Base-by-base conservation (phyloP, 805 yeast species). In the Saturnispora halmiae region DNA sequence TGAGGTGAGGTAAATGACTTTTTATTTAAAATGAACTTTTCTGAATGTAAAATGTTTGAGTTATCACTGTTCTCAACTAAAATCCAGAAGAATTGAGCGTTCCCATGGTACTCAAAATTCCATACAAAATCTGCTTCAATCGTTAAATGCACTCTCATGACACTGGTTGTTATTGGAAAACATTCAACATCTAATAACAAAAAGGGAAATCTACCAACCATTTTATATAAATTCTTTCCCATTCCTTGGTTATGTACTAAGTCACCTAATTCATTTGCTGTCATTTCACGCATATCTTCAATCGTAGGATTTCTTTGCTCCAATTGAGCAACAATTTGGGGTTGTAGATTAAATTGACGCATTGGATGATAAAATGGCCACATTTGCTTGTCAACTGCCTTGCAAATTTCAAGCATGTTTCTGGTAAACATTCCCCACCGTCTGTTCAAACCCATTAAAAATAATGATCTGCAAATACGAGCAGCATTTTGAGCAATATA, bases 401-500 rank as follows among this genome's bases (percentile, higher is more conserved):
- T 85, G 58, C 96, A 90, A 16, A 92, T 67, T 6, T 85, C 72
- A 22, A 92, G 63, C 73, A 88, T 72, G 5, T 81, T 72, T 42
- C 77, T 74, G 37, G 92, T 71, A 46, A 87, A 77, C 6, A 64
- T 59, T 1, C 97, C 96, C 99, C 99, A 92, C 43, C 94, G 68
- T 50, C 98, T 69, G 53, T 85, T 83, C 27, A 92, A 65, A 28
- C 95, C 94, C 46, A 92, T 77, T 46, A 88, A 63, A 51, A 92
- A 87, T 36, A 94, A 66, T 0, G 98, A 96, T 20, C 97, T 74
- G 49, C 95, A 77, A 26, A 92, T 90, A 66, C 99, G 78, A 1
- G 90, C 86, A 3, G 96, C 74, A 54, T 92, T 92, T 54, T 92
- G 98, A 1, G 97, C 96, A 42, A 92, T 94, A 57, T 92, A 92